Evolutionary conservation across 2,329 filamentous ascomycete species (phyloP).

Genomic region (Colletotrichum echinochloae): DNA sequence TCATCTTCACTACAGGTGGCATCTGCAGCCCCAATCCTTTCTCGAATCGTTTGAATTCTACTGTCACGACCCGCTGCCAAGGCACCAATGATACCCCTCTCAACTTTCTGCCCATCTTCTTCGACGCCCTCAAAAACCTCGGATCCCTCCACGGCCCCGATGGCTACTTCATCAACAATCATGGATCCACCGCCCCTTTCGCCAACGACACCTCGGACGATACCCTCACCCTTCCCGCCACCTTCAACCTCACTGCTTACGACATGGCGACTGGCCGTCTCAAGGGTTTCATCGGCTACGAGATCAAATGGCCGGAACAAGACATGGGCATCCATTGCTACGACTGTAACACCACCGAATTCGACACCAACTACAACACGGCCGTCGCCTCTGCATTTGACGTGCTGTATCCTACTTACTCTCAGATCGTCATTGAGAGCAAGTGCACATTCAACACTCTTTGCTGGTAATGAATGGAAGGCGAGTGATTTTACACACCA

Average conservation of each 20-base stretch:
- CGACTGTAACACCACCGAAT: conserved; percentile 37
- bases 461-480: conserved; percentile 14
- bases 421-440: conserved; percentile 37
- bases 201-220: conserved; percentile 39
- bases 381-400: conserved; percentile 37
- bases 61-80: conserved; percentile 36
- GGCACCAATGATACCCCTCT: conserved; percentile 29
- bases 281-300: conserved; percentile 38
- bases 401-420: conserved; percentile 36
- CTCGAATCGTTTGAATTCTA: conserved; percentile 33
- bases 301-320: conserved; percentile 20
- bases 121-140: conserved; percentile 39
- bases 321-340: conserved; percentile 30
- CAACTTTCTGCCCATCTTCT: conserved; percentile 35
- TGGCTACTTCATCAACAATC: conserved; percentile 24
- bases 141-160: conserved; percentile 29
- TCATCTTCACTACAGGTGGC: conserved; percentile 28
- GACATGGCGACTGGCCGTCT: conserved; percentile 27
- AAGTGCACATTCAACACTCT: conserved; percentile 30
- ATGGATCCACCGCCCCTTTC: conserved; percentile 26
- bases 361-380: conserved; percentile 30
- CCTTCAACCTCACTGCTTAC: conserved; percentile 31
- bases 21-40: conserved; percentile 36
- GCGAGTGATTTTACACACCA: neutral
- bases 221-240: conserved; percentile 30